Conservation (phyloP, 2,329 filamentous ascomycete genomes). For the Calycina marina region DNA sequence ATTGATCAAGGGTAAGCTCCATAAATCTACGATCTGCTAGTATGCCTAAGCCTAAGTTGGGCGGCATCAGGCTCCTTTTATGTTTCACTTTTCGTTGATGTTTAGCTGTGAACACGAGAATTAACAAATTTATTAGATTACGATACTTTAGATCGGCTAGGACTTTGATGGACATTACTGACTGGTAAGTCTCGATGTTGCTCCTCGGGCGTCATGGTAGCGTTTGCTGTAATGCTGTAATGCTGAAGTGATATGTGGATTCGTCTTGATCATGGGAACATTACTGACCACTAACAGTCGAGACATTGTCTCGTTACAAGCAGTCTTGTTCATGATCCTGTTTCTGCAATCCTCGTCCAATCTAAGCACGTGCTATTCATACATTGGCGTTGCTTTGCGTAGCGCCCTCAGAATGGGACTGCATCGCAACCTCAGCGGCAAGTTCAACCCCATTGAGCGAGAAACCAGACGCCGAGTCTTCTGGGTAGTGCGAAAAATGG, state of each 20-base stretch:
- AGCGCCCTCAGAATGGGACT: slow-evolving; percentile 65
- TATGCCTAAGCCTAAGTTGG: too few species aligned
- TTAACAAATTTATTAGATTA: slow-evolving; percentile 34
- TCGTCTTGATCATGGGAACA: too few species aligned
- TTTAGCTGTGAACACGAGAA: too few species aligned
- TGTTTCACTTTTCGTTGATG: slow-evolving; percentile 1
- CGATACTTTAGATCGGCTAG: slow-evolving; percentile 62
- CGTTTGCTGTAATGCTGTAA: too few species aligned
- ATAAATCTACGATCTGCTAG: too few species aligned
- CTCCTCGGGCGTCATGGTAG: too few species aligned
- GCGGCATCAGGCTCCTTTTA: too few species aligned
- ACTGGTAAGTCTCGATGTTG: slow-evolving; percentile 40
- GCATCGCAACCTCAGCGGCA: slow-evolving; percentile 54
- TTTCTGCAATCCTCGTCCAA: slow-evolving; percentile 71
- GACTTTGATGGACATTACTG: slow-evolving; percentile 48
- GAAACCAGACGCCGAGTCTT: slow-evolving; percentile 51
- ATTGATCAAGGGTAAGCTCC: slow-evolving; percentile 39
- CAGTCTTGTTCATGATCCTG: slow-evolving; percentile 64
- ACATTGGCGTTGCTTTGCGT: slow-evolving; percentile 62
- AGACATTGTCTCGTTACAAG: slow-evolving; percentile 60
- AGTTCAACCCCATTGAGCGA: slow-evolving; percentile 46
- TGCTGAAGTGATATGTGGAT: too few species aligned
- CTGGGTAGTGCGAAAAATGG: slow-evolving; percentile 55
- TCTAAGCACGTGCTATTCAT: slow-evolving; percentile 65
- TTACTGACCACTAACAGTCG: slow-evolving; percentile 25